Conservation (phyloP, 345 rosid species). For the Arabidopsis suecica region DNA sequence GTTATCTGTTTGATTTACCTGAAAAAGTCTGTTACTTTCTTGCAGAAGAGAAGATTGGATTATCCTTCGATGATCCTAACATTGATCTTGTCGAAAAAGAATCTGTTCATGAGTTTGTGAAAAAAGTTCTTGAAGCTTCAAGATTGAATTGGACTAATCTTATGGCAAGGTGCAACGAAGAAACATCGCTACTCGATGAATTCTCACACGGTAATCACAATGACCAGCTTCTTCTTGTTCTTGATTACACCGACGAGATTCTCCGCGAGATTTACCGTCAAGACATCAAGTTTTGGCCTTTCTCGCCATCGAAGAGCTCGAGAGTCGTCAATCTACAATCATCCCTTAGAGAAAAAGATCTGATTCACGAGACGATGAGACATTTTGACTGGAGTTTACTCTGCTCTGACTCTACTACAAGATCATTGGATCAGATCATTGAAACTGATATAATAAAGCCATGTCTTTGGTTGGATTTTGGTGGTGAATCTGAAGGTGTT, state of each 20-base stretch:
- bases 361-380: conserved; percentile 54
- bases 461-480: conserved; percentile 58
- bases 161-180: conserved; percentile 49
- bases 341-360: conserved; percentile 35
- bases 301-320: conserved; percentile 47
- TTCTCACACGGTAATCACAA: conserved; percentile 41
- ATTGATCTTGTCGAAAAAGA: conserved; percentile 33
- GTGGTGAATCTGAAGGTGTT: conserved; percentile 54
- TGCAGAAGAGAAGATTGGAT: conserved; percentile 47
- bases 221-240: conserved; percentile 50
- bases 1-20: conserved; percentile 14
- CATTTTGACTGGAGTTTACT: conserved; percentile 57
- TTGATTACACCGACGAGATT: conserved; percentile 63
- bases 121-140: conserved; percentile 53
- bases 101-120: conserved; percentile 49
- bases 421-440: conserved; percentile 52
- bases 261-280: conserved; percentile 51
- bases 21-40: background rate
- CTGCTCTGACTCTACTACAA: conserved; percentile 22
- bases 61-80: conserved; percentile 35
- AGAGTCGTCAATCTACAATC: conserved; percentile 26
- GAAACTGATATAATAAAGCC: conserved; percentile 59
- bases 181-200: conserved; percentile 52
- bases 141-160: conserved; percentile 64
- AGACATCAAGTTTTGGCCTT: conserved; percentile 50